Conservation (phyloP, 257 asterid genomes). For the Petrea volubilis region DNA sequence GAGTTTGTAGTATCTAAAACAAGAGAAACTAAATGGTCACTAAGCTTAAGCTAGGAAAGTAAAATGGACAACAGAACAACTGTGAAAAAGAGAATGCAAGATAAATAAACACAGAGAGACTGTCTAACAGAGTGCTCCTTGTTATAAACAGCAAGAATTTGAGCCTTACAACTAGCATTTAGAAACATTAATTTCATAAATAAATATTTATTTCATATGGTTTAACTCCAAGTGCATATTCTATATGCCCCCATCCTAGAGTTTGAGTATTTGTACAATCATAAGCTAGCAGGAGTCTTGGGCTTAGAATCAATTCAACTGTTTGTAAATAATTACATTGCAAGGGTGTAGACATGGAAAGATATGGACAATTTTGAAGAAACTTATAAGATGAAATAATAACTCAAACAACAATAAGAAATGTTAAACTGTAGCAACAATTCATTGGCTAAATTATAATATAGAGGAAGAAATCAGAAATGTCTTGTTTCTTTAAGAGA, state of each 20-base stretch:
- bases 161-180: neutral
- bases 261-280: neutral
- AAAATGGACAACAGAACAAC: too few relatives aligned
- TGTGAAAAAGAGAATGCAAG: too few relatives aligned
- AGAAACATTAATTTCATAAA: neutral
- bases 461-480: neutral
- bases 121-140: too few relatives aligned
- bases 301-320: constrained; percentile 4
- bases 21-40: too few relatives aligned
- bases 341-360: neutral
- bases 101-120: too few relatives aligned
- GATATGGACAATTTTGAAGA: neutral
- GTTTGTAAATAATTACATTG: neutral
- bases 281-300: neutral
- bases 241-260: neutral
- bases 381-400: neutral
- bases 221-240: neutral
- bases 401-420: too few relatives aligned
- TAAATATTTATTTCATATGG: neutral
- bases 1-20: too few relatives aligned
- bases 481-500: neutral
- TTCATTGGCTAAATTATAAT: too few relatives aligned
- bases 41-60: too few relatives aligned
- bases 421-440: too few relatives aligned
- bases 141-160: neutral